Base-by-base conservation (phyloP, 106 monocot species). In the Hemerocallis citrina region DNA sequence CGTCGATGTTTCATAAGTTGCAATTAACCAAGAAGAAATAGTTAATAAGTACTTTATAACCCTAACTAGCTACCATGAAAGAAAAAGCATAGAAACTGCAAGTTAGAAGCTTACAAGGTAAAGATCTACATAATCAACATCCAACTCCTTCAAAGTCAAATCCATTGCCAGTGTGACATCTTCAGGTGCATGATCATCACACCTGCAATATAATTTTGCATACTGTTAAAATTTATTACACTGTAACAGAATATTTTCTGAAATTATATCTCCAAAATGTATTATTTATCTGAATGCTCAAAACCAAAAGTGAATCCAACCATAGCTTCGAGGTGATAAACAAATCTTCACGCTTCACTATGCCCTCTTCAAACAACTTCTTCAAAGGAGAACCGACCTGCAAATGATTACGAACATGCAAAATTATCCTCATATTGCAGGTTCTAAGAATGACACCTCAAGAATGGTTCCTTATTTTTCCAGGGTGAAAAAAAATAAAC, bases 281-380 rank as follows among this genome's bases (percentile, higher is more conserved):
- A 32, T 32, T 32, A 59, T 7, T 59, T 59, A 13, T 21, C 55
- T 14, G 39, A 16, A 49, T 11, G 16, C 13, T 30, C 32, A 30
- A 36, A n/a, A 28, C 4, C 46, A 59, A 34, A 27, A 25, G 8
- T 47, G 20, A 31, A 31, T 5, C 55, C 15, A 31, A 89, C 94
- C 94, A 89, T 64, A 95, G 61, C 58, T 95, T 95, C 12, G 94
- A 86, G 13, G 89, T 95, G 76, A 89, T 86, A 40, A 89, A 95
- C 62, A 95, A 62, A 44, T 95, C 86, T 73, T 83, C 94, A 39
- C 89, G 89, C 64, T 83, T 80, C 52, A 95, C 89, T 22, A 85
- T 21, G 27, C 83, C 83, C 19, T 86, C 83, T 33, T 78, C 65
- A 52, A 95, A 80, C 17, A 95, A 52, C 64, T 81, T 78, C 76